These are phyloP conservation scores for Emericellopsis cladophorae DNA, from an alignment of 2,329 filamentous ascomycete genomes.

Conservation along the genomic window DNA sequence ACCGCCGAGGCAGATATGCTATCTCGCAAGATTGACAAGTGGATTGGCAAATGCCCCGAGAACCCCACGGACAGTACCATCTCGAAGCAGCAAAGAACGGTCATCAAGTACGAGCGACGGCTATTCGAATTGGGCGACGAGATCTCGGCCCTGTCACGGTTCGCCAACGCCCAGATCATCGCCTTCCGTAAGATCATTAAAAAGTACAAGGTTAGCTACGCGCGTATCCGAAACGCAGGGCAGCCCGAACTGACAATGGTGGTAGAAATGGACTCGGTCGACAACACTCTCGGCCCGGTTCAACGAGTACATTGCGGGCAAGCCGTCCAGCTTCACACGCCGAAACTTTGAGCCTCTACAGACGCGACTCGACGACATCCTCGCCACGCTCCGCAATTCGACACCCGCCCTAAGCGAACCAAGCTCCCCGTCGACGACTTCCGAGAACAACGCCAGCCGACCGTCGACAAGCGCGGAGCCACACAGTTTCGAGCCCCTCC, in stretches of 20 bases:
- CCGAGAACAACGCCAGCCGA: neutral
- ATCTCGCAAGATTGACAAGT: constrained; percentile 30
- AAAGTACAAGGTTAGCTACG: constrained; percentile 54
- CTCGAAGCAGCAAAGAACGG: constrained; percentile 34
- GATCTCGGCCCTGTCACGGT: constrained; percentile 56
- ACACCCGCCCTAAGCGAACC: constrained; percentile 20
- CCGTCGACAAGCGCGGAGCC: constrained; percentile 5
- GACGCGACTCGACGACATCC: constrained; percentile 35
- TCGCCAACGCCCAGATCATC: constrained; percentile 59
- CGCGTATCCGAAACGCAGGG: neutral
- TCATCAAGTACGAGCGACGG: constrained; percentile 40
- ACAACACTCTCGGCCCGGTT: constrained; percentile 51
- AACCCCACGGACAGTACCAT: constrained; percentile 13
- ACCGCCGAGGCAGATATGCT: constrained; percentile 29
- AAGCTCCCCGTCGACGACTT: neutral
- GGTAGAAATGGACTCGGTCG: constrained; percentile 73
- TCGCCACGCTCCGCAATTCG: constrained; percentile 30
- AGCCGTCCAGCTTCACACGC: constrained; percentile 60
- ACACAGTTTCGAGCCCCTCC: constrained; percentile 2
- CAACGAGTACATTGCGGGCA: constrained; percentile 49
- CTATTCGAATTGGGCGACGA: constrained; percentile 54
- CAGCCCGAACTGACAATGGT: neutral
- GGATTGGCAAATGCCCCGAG: constrained; percentile 29
- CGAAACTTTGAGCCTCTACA: constrained; percentile 47
- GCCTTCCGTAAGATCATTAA: constrained; percentile 77